Evolutionary conservation across 1,284 basidiomycete species (phyloP), one percentile per base, ranked within the genome.

Genomic region (Cryptococcus amylolentus): DNA sequence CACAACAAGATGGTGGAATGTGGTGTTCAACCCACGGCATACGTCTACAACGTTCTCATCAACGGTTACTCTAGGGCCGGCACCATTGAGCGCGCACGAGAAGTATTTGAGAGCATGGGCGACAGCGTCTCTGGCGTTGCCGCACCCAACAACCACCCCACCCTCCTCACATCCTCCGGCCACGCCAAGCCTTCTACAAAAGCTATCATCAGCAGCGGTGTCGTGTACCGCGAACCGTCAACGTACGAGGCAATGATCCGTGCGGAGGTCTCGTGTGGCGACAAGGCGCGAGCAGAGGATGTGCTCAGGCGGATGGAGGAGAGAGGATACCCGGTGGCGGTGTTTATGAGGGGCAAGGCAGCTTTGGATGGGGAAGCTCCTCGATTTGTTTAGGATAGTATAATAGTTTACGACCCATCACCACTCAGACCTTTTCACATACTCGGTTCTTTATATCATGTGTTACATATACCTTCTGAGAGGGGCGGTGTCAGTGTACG

Each of bases 1-100:
- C 76, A 88, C 40, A 72, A 79, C 26, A 84, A 84, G 57, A 86
- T 98, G 80, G 76, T 77, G 41, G 68, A 77, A 0, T 84, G 86
- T 35, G 35, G 38, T 40, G 84, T 94, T 8, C 87, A 88, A 66
- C 87, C 92, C 83, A 98, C 95, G 0, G 95, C 96, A 1, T 99
- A 98, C 76, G 89, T 98, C 61, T 89, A 88, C 45, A 98, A 98
- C 77, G 81, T 90, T 60, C 79, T 97, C 65, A 98, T 98, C 80
- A 88, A 88, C 71, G 91, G 89, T 2, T 89, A 93, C 70, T 86
- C 93, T 0, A 81, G 84, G 28, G 82, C 82, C 7, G 87, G 87
- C 5, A 81, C 87, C 47, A 80, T 96, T 52, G 84, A 84, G 28
- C 79, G 82, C 45, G 86, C 93, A 0, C 81, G 93, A 38, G 77